phyloP scores from a whole-genome alignment of 768 basidiomycete species.

The Suillus luteus region DNA sequence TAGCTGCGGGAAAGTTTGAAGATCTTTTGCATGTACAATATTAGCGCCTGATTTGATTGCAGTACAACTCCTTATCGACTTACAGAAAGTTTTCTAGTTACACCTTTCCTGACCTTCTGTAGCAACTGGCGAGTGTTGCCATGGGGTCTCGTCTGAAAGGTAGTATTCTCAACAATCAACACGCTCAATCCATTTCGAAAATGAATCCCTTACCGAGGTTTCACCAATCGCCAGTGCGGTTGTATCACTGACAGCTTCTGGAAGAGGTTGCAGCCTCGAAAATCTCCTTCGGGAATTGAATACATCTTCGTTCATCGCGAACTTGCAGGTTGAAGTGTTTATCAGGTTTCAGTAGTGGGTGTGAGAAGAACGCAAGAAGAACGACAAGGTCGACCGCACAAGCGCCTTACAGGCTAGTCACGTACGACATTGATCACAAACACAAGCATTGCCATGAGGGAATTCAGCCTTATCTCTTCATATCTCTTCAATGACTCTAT shows the following conservation, averaged over 20 bases:
- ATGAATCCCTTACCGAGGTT: background rate
- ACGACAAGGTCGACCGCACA: background rate
- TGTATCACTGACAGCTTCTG: background rate
- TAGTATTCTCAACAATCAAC: background rate
- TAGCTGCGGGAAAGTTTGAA: background rate
- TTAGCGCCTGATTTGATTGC: background rate
- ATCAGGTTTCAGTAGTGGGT: background rate
- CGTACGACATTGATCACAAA: background rate
- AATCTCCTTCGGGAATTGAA: background rate
- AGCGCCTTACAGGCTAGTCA: background rate
- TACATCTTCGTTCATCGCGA: background rate
- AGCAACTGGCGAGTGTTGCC: background rate
- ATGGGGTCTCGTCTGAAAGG: background rate
- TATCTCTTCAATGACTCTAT: too few relatives aligned
- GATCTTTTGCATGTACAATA: background rate
- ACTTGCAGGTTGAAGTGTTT: background rate
- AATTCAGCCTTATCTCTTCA: background rate
- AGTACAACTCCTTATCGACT: background rate
- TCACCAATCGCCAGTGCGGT: background rate
- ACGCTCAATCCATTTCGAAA: background rate
- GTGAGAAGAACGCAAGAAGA: background rate
- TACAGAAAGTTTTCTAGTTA: background rate
- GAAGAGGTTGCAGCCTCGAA: background rate
- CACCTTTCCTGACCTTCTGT: constrained; percentile 1
- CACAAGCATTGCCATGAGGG: background rate